phyloP scores from a whole-genome alignment of 73 alveolate genomes.

The Uronychia binucleata region DNA sequence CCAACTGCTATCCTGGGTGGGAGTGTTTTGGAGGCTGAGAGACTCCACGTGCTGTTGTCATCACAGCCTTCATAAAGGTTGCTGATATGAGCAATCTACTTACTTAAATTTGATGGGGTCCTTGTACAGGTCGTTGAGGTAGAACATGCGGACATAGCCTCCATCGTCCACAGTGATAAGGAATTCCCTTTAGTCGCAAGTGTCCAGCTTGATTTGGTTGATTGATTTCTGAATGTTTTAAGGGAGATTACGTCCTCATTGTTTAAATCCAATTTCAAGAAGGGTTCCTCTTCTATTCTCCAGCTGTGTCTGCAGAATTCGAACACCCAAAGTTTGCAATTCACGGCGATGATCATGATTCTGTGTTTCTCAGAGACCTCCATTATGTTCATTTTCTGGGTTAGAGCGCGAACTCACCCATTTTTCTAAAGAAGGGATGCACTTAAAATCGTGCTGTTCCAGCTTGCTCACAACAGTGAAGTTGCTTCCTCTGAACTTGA shows the following conservation, averaged over 20 bases:
- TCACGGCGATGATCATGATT: conserved; percentile 18
- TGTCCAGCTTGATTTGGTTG: conserved; percentile 27
- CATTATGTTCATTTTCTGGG: conserved; percentile 49
- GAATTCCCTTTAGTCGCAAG: conserved; percentile 41
- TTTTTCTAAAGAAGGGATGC: too few species aligned
- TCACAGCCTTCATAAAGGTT: not conserved
- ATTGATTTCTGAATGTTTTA: conserved; percentile 4
- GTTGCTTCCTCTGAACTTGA: not conserved
- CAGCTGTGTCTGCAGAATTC: not conserved
- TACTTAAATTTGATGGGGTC: conserved; percentile 41
- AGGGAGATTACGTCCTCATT: conserved; percentile 7
- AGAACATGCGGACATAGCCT: conserved; percentile 38
- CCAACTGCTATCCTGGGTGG: conserved; percentile 55
- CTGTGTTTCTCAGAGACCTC: conserved; percentile 30
- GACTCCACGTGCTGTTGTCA: conserved; percentile 52
- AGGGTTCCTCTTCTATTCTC: not conserved
- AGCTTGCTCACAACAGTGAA: too few species aligned
- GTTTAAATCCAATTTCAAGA: not conserved
- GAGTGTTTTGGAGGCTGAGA: not conserved
- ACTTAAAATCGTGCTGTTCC: too few species aligned
- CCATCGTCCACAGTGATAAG: conserved; percentile 37
- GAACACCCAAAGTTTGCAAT: conserved; percentile 8
- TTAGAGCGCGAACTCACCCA: too few species aligned
- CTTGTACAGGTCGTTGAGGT: conserved; percentile 4
- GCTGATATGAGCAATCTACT: too few species aligned